phyloP scores from a whole-genome alignment of 208 protist species.

The Trypanosoma avium region DNA sequence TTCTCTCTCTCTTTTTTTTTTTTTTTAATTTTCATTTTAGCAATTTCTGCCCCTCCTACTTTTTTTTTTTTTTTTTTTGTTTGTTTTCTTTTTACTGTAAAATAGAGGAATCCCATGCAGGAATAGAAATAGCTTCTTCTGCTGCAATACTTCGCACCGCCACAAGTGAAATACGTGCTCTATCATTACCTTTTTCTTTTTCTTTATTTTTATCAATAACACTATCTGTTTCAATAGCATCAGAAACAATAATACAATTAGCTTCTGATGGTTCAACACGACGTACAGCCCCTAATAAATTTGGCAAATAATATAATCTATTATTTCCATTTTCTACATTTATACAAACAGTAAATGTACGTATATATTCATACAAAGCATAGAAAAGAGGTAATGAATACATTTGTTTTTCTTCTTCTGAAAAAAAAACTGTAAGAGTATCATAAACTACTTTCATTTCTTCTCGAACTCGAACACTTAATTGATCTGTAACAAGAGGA shows the following conservation, averaged over 20 bases:
- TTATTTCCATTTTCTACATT: not conserved
- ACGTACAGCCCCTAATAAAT: constrained; percentile 17
- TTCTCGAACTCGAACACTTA: constrained; percentile 11
- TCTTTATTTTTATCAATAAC: too few species aligned
- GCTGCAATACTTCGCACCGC: too few species aligned
- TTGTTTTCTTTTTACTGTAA: not conserved
- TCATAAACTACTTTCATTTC: constrained; percentile 44
- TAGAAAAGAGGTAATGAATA: constrained; percentile 53
- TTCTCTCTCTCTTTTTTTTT: too few species aligned
- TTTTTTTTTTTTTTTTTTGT: not conserved
- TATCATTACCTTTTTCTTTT: too few species aligned
- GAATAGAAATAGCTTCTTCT: constrained; percentile 17
- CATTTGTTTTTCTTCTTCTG: constrained; percentile 44
- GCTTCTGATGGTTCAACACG: constrained; percentile 2
- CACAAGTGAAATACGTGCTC: too few species aligned
- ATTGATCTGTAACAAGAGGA: constrained; percentile 26
- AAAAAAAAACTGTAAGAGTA: constrained; percentile 44
- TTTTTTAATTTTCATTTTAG: too few species aligned
- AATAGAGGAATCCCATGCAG: not conserved
- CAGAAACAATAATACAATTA: constrained; percentile 10
- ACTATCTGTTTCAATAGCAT: too few species aligned
- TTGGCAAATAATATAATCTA: constrained; percentile 19
- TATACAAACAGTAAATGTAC: constrained; percentile 24
- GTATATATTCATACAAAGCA: constrained; percentile 58
- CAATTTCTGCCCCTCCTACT: not conserved